Conservation (phyloP, 345 rosid species). For the Euclidium syriacum region DNA sequence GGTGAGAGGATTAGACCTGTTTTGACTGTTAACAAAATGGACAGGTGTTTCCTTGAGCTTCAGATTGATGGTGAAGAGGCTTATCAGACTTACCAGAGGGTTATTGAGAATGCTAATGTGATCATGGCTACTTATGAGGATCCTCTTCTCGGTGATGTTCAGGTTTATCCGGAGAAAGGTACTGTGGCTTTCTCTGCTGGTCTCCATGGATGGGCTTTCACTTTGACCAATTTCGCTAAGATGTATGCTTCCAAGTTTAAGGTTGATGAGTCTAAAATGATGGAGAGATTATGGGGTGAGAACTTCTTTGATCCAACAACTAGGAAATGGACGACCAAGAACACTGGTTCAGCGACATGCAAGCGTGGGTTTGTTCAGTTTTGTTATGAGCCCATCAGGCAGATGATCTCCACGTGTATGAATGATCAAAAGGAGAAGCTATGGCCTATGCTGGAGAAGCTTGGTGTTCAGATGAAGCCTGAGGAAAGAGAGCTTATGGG, state of each 20-base stretch:
- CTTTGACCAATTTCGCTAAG: conserved; percentile 61
- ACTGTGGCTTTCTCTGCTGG: conserved; percentile 83
- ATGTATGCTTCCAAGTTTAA: conserved; percentile 79
- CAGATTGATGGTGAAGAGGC: conserved; percentile 89
- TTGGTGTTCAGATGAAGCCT: conserved; percentile 52
- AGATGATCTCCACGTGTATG: conserved; percentile 61
- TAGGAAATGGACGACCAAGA: conserved; percentile 67
- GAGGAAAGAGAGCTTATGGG: conserved; percentile 69
- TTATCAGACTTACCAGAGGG: conserved; percentile 61
- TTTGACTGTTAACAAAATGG: conserved; percentile 78
- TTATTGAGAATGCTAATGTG: conserved; percentile 73
- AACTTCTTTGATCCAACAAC: conserved; percentile 67
- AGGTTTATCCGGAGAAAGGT: conserved; percentile 72
- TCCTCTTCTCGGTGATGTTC: conserved; percentile 70
- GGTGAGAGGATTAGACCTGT: conserved; percentile 82
- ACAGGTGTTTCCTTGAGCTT: conserved; percentile 77
- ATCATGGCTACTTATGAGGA: conserved; percentile 81
- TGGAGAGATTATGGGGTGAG: conserved; percentile 52
- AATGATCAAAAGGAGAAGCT: conserved; percentile 68
- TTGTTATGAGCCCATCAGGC: conserved; percentile 75
- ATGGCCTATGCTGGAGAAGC: conserved; percentile 75
- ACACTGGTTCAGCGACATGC: conserved; percentile 52
- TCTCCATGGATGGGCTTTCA: conserved; percentile 78
- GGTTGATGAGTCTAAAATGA: conserved; percentile 66
- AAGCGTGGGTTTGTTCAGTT: conserved; percentile 80